A percentile compares a stretch with the other conserved stretches of the same genome.
Conservation (phyloP, 164 flowering plant genomes). For the Platanus orientalis region DNA sequence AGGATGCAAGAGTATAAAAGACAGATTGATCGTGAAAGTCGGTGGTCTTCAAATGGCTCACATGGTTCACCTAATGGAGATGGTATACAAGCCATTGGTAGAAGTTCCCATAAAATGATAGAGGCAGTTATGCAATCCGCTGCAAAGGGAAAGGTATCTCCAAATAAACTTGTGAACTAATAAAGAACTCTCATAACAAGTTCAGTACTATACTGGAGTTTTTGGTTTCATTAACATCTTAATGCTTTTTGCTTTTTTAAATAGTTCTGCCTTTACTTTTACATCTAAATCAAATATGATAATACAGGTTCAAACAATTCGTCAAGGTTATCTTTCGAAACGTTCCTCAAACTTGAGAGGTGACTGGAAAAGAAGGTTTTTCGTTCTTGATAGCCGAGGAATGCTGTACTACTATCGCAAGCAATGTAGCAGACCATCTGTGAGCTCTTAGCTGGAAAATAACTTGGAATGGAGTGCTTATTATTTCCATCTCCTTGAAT, state of each 20-base stretch:
- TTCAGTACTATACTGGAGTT: not conserved
- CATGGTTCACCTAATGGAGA: constrained; percentile 51
- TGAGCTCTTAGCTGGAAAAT: constrained; percentile 25
- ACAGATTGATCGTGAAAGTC: constrained; percentile 71
- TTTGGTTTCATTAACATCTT: not conserved
- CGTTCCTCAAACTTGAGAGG: constrained; percentile 71
- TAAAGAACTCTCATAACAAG: too few relatives aligned
- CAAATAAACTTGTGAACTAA: not conserved
- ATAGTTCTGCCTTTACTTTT: not conserved
- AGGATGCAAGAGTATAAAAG: constrained; percentile 78
- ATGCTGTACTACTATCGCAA: constrained; percentile 72
- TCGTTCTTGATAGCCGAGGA: constrained; percentile 75
- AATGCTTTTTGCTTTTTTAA: not conserved
- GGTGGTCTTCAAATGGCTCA: constrained; percentile 61
- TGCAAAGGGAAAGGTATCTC: constrained; percentile 60
- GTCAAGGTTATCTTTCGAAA: constrained; percentile 70
- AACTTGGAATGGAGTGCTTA: not conserved
- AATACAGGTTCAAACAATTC: constrained; percentile 64
- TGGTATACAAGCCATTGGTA: constrained; percentile 15
- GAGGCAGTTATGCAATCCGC: constrained; percentile 47
- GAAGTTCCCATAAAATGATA: constrained; percentile 25
- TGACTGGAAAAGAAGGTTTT: constrained; percentile 78
- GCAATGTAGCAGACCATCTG: constrained; percentile 44
- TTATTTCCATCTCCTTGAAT: not conserved
- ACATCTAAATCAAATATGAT: constrained; percentile 16